phyloP scores from a whole-genome alignment of 805 yeast species.

The Sungouiella blattae region DNA sequence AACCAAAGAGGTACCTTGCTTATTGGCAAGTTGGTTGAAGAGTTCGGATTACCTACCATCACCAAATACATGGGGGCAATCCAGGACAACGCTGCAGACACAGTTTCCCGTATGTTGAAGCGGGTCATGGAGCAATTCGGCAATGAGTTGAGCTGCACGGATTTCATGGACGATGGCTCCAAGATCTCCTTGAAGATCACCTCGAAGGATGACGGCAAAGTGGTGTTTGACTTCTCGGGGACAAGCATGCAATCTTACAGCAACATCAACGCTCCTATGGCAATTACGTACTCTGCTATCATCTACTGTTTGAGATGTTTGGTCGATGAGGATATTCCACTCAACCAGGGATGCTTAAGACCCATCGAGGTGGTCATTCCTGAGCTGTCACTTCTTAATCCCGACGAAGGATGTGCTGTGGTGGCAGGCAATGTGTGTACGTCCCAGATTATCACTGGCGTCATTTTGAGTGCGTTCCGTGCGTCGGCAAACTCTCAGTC shows the following conservation, averaged over 20 bases:
- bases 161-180: constrained; percentile 81
- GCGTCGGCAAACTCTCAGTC: constrained; percentile 97
- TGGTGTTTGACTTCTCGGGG: constrained; percentile 79
- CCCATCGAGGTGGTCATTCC: constrained; percentile 62
- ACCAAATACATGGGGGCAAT: constrained; percentile 16
- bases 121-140: constrained; percentile 16
- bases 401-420: constrained; percentile 83
- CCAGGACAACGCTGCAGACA: constrained; percentile 17
- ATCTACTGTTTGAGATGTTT: constrained; percentile 82
- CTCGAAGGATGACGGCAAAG: constrained; percentile 48
- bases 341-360: constrained; percentile 86
- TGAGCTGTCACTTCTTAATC: constrained; percentile 50
- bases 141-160: constrained; percentile 27
- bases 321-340: constrained; percentile 83
- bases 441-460: constrained; percentile 90
- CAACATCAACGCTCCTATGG: constrained; percentile 88
- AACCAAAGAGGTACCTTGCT: constrained; percentile 15
- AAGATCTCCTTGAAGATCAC: constrained; percentile 53
- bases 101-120: constrained; percentile 15
- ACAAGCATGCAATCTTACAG: constrained; percentile 87
- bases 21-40: constrained; percentile 14
- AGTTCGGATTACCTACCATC: constrained; percentile 16
- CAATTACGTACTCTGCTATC: constrained; percentile 85
- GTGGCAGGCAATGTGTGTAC: constrained; percentile 93
- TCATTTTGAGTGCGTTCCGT: constrained; percentile 77